These are phyloP conservation scores for Arbutus unedo DNA, from an alignment of 148 eudicot species.

Conservation along the genomic window DNA sequence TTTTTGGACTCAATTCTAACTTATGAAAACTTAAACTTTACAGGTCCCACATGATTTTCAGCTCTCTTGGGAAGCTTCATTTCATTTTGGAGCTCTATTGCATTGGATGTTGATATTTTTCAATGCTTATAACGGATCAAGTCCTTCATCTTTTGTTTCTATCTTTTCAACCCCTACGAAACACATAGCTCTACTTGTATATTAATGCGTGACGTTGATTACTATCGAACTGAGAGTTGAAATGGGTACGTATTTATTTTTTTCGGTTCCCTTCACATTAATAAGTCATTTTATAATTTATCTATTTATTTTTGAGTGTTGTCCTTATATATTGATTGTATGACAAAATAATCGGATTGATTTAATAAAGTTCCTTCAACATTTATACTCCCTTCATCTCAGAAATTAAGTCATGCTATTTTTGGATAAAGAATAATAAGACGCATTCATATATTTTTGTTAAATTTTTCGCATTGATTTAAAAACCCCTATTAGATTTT, in stretches of 20 bases:
- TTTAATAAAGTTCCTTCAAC: no score
- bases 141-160: not conserved
- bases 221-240: constrained; percentile 4
- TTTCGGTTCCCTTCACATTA: not conserved
- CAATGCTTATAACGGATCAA: no score
- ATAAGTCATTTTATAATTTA: no score
- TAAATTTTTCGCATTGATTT: no score
- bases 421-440: no score
- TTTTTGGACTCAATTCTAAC: not conserved
- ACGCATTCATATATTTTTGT: no score
- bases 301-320: no score
- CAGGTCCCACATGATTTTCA: constrained; percentile 3
- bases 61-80: not conserved
- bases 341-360: not conserved
- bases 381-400: no score
- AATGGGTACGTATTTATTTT: not conserved
- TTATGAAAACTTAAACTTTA: constrained; percentile 1
- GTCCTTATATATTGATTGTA: not conserved
- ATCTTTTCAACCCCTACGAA: not conserved
- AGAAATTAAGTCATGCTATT: no score
- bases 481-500: no score
- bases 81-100: constrained; percentile 3
- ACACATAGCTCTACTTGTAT: not conserved
- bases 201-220: constrained; percentile 17
- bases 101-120: not conserved